Base-by-base conservation (phyloP, 306 rosid genomes). In the Fragaria vesca region DNA sequence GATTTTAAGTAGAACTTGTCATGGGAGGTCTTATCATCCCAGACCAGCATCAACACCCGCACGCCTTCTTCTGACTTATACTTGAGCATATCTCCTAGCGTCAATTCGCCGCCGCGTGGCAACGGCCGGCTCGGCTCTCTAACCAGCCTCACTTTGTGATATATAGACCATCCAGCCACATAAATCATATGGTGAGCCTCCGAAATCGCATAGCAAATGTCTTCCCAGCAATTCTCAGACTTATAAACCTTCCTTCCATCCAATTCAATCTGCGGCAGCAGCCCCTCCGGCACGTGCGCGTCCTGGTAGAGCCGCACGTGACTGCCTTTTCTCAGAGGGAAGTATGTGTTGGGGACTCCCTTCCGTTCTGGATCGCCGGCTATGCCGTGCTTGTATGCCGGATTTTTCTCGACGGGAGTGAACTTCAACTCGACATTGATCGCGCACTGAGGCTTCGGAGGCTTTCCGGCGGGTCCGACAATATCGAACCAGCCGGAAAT, bases 171-270 rank as follows among this genome's bases (percentile, higher is more conserved):
- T 4, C 99, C 98, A 50, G 51, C 81, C 4, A 96, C 55, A 78
- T 96, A 96, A 20, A 95, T 77, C 96, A 95, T 63, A 78, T 95
- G 98, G 74, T 93, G 99, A 70, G 99, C 99, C 86, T 95, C 98
- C 8, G 90, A 28, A 28, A 95, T 91, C 36, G 97, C 98, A 74
- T 90, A 66, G 66, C 98, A 95, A 2, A 95, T 91, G 79, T 95
- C 99, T 80, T 95, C 99, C 99, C 99, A 95, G 71, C 97, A 91
- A n/a, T 81, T 88, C 77, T 67, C 93, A 1, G 78, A 88, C 67
- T 38, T 63, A 32, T n/a, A 95, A 61, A 87, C 81, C 79, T 81
- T 68, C 24, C 89, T 86, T 3, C 66, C 85, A 3, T 95, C 99
- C 34, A 95, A 84, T 68, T 81, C 30, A 76, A 95, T 88, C 81